Evolutionary conservation across 1,284 basidiomycete species (phyloP), one percentile per base, ranked within the genome.

Genomic region (Grifola frondosa): DNA sequence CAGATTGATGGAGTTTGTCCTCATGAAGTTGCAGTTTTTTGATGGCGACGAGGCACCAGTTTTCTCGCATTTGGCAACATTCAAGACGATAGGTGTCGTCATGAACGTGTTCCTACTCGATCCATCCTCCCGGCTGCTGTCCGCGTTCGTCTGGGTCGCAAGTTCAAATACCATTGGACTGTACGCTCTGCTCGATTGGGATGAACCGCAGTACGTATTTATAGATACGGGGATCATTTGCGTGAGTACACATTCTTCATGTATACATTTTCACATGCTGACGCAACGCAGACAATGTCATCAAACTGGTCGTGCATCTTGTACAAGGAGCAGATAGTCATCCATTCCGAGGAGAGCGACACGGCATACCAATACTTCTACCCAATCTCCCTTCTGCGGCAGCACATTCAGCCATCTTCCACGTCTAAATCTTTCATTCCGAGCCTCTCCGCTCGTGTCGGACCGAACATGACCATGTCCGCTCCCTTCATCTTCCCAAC

Each of bases 31-130:
- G 22, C 53, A 63, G 37, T 66, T 67, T 40, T 58, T 61, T n/a
- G 52, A 57, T 7, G 33, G 46, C 17, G 52, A 47, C n/a, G 40
- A 51, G 32, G 22, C 32, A 15, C 58, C 58, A 11, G 24, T 37
- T 7, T 86, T 87, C 57, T 73, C 71, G 6, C 71, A 70, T 34
- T 67, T 86, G 16, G 74, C 80, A 9, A 69, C 71, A 13, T 86
- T 86, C 58, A 73, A 72, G 53, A 84, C 80, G 1, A 70, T 71
- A 1, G 84, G 84, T 1, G 75, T 81, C 4, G 83, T 86, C 10
- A 84, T 87, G 79, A 85, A 85, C 51, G 77, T 87, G 22, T 87
- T 86, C 57, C 66, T 87, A n/a, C 70, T 87, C 24, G 83, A 87
- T 54, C 81, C 84, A 0, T 65, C 71, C 3, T 68, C 71, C 34